Evolutionary conservation across 768 basidiomycete species (phyloP), one percentile per base, ranked within the genome.

Genomic region (Holtermannia corniformis): DNA sequence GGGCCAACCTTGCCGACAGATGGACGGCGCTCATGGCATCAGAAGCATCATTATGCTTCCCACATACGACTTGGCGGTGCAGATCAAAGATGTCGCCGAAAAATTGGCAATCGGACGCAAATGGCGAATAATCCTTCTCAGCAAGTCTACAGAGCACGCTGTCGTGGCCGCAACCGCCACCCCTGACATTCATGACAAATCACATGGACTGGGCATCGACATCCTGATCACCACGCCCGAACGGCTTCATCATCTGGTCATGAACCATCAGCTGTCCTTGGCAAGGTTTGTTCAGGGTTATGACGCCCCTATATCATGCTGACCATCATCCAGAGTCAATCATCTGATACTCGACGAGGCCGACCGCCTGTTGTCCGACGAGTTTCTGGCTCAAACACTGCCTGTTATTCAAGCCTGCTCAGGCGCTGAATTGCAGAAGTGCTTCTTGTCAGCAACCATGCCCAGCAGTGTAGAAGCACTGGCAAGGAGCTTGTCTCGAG

Each of bases 1-100:
- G 1, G 44, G 49, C 23, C 58, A 69, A 44, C 71, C 72, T 2
- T 56, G 58, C 14, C 81, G 11, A n/a, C 47, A 50, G 25, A 44
- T 32, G 11, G 21, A 49, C 44, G 13, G 52, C 13, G 62, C 80
- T 16, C 71, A 65, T 25, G 90, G 86, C 51, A 82, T 82, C 16
- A 79, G 87, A 51, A 87, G 86, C 1, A 54, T 99, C 20, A 75
- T 99, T 37, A 73, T 99, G 45, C 86, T 87, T 0, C 95, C 95
- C 2, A 97, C 95, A 1, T 81, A 89, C 47, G 95, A 99, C 75
- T 72, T 99, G n/a, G 90, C 91, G 0, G 83, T 89, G 63, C 95
- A 99, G 65, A 97, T 97, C 50, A 78, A 87, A 57, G 89, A 91
- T 55, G 95, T 97, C 67, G 86, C 71, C 85, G 47, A 90, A 86